Base-by-base conservation (phyloP, 2,329 filamentous ascomycete species). In the Phialocephala subalpina region DNA sequence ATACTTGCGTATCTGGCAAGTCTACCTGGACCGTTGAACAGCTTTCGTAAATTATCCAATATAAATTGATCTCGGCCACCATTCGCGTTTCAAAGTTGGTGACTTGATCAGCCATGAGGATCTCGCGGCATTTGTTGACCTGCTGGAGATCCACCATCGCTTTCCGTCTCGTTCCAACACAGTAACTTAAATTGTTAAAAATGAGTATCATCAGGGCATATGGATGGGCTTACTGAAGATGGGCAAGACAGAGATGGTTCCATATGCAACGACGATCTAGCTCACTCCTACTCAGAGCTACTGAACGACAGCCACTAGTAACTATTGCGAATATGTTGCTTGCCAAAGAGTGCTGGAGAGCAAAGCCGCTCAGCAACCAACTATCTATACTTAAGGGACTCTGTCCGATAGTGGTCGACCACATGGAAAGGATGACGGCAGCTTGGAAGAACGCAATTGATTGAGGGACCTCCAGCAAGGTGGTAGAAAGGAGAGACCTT, bases 1-100 rank as follows among this genome's bases (percentile, higher is more conserved):
- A 72, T 14, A 72, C 66, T 60, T 80, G 74, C 0, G 77, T 74
- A 55, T 76, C 76, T 1, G 77, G 69, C 1, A 81, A 66, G 63
- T 80, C 77, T 2, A 78, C 69, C 0, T 72, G 60, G 14, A 70
- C 65, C 3, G 67, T 67, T 20, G 73, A 76, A 35, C 75, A 77
- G 38, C 78, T 76, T 59, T 79, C 74, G 63, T 83, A 82, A 5
- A 82, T 78, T 22, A 78, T 78, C 80, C 80, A 82, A 64, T 83
- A 83, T 0, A 83, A 72, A 59, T 78, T 73, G 3, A 82, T 75
- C 65, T 83, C 81, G 2, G 80, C 80, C 6, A 81, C 78, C 80
- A 83, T 82, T 18, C 81, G 74, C n/a, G 76, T 72, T 67, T 83
- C 81, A 60, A 80, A 82, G 60, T 82, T 82, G 0, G 77, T 82